Base-by-base conservation (phyloP, 2,329 filamentous ascomycete genomes). In the Diaporthe destruens region DNA sequence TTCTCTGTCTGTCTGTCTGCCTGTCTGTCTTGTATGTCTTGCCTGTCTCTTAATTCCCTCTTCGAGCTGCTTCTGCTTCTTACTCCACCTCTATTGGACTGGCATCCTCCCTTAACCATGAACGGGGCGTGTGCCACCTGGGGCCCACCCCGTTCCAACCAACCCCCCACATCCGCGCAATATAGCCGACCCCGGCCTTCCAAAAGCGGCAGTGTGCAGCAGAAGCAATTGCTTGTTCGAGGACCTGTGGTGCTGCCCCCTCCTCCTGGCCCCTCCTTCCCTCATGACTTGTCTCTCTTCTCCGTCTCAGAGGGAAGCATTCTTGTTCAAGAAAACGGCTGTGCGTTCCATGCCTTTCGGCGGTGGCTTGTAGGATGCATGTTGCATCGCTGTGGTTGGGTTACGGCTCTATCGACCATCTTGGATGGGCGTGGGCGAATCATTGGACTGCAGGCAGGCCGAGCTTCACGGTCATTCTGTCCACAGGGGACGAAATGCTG, bases 141-240 rank as follows among this genome's bases (percentile, higher is more conserved):
- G 54, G 54, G 32, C 18, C 54, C 25, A 29, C 29, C 6, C 29
- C 29, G 6, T 44, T 16, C 36, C 56, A 49, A 47, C 16, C 44
- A 25, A 8, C n/a, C 16, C 67, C 34, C 44, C 44, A 12, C 14
- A 65, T 65, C 44, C 32, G 51, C 56, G 55, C 55, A 70, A 39
- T 42, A 34, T 68, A 57, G 25, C 47, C 36, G 42, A 12, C 29
- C 42, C 34, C 44, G 61, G 53, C 34, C 54, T 67, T 71, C 72
- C 69, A 61, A 67, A 71, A 67, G n/a, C 34, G 69, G 72, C 54
- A 59, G 20, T 70, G 51, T 73, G 72, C 72, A 73, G 72, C 68
- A 70, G 6, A 53, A 49, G 18, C 47, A 61, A 32, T 69, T 61
- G 68, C 68, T 61, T 61, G 55, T 54, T 70, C 44, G 47, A 70